phyloP scores from a whole-genome alignment of 2,329 filamentous ascomycete species.

The Emericellopsis cladophorae region DNA sequence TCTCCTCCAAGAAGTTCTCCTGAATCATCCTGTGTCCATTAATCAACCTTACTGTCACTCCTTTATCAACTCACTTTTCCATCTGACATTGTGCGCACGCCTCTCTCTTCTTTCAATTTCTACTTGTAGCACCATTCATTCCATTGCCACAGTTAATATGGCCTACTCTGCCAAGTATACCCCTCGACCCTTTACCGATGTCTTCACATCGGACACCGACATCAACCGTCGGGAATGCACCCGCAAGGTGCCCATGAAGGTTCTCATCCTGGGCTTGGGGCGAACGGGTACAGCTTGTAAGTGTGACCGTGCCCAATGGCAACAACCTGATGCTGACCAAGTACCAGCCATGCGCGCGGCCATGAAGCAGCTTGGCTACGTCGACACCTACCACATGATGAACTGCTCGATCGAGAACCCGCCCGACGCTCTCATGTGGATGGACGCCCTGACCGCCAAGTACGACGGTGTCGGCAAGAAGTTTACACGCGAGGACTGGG shows the following conservation, averaged over 20 bases:
- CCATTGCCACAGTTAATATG: constrained; percentile 7
- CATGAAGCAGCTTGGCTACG: constrained; percentile 52
- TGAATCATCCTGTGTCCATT: too few species aligned
- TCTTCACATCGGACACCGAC: constrained; percentile 53
- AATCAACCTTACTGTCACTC: too few species aligned
- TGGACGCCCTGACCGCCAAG: constrained; percentile 49
- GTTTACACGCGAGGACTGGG: constrained; percentile 56
- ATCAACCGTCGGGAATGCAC: constrained; percentile 54
- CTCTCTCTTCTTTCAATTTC: too few species aligned
- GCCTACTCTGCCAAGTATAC: constrained; percentile 15
- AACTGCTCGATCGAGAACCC: constrained; percentile 50
- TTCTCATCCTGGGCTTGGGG: constrained; percentile 56
- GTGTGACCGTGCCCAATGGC: constrained; percentile 10
- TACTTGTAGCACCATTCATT: too few species aligned
- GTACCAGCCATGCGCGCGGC: constrained; percentile 47
- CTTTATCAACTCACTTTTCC: too few species aligned
- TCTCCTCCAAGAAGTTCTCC: too few species aligned
- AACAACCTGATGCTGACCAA: neutral
- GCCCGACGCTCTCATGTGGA: constrained; percentile 53
- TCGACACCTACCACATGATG: constrained; percentile 65
- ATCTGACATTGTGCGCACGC: too few species aligned
- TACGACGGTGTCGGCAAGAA: constrained; percentile 19
- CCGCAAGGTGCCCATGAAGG: constrained; percentile 58
- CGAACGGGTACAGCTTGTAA: constrained; percentile 59
- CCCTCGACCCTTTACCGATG: constrained; percentile 35